A percentile compares a stretch with the other conserved stretches of the same genome.
Evolutionary conservation across 1,139 yeast genomes (phyloP).

Genomic region (Candida mesenterica): DNA sequence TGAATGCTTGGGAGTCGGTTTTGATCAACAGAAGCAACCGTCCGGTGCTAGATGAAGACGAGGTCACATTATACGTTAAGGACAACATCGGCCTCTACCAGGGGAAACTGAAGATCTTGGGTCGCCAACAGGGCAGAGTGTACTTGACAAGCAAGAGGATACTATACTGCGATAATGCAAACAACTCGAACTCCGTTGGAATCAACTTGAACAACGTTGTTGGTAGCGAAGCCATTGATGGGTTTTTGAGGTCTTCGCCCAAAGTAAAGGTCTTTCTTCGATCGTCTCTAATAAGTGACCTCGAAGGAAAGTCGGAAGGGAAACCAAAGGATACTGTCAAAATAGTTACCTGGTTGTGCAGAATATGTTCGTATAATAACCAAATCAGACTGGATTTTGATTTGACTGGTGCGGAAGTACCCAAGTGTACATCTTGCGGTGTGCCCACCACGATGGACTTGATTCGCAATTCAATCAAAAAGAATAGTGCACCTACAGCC

Average conservation of each 20-base stretch:
- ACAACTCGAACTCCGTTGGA: conserved; percentile 46
- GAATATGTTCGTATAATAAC: conserved; percentile 76
- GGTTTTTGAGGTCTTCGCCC: conserved; percentile 78
- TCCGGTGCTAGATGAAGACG: conserved; percentile 42
- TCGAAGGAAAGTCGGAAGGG: conserved; percentile 4
- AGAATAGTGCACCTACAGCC: conserved; percentile 5
- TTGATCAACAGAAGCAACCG: conserved; percentile 45
- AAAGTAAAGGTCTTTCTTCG: conserved; percentile 50
- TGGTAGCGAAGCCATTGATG: conserved; percentile 47
- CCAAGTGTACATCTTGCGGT: conserved; percentile 79
- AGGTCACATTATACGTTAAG: conserved; percentile 45
- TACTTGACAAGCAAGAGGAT: conserved; percentile 74
- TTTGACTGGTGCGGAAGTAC: conserved; percentile 37
- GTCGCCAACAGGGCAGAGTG: conserved; percentile 71
- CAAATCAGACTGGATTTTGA: conserved; percentile 34
- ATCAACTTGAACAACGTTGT: conserved; percentile 49
- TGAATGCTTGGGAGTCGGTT: conserved; percentile 36
- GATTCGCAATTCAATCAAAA: conserved; percentile 7
- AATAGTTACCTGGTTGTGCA: conserved; percentile 69
- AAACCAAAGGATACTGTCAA: conserved; percentile 1
- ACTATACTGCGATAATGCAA: conserved; percentile 63
- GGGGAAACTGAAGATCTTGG: conserved; percentile 61
- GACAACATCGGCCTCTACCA: conserved; percentile 68
- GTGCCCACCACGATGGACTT: conserved; percentile 28
- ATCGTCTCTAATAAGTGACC: neutral